phyloP scores from a whole-genome alignment of 2,329 filamentous ascomycete species.

The Dactylonectria macrodidyma region DNA sequence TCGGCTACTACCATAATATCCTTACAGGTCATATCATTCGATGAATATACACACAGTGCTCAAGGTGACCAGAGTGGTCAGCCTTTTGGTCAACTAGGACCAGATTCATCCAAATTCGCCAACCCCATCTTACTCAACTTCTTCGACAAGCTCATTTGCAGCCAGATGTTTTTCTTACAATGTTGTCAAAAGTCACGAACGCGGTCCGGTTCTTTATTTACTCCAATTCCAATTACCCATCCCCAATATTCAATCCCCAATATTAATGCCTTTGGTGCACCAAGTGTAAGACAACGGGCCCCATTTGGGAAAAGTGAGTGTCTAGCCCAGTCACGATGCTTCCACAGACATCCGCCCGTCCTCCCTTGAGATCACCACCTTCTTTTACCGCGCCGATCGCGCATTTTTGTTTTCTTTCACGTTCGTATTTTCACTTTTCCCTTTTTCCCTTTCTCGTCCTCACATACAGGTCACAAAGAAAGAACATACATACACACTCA shows the following conservation, averaged over 20 bases:
- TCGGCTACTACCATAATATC: no score
- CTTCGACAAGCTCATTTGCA: background rate
- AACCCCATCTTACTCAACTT: no score
- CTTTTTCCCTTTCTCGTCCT: background rate
- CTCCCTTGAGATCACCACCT: conserved; percentile 1
- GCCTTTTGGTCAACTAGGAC: no score
- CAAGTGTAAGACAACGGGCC: conserved; percentile 7
- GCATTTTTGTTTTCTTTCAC: background rate
- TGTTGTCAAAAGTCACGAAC: background rate
- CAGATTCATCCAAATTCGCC: no score
- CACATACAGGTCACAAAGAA: background rate
- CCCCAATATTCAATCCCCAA: background rate
- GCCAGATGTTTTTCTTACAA: background rate
- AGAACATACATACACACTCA: background rate
- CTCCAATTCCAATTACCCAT: background rate
- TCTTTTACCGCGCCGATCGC: background rate
- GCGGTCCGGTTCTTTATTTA: no score
- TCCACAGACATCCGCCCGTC: background rate
- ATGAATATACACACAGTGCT: no score
- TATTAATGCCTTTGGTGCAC: background rate
- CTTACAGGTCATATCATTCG: no score
- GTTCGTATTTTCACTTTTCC: background rate
- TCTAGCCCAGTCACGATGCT: conserved; percentile 3
- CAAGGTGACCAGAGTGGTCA: no score
- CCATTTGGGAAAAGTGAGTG: conserved; percentile 9